Percentiles rank a stretch among this genome's conserved stretches.
Evolutionary conservation across 768 basidiomycete genomes (phyloP).

Genomic region (Agaricus blazei): DNA sequence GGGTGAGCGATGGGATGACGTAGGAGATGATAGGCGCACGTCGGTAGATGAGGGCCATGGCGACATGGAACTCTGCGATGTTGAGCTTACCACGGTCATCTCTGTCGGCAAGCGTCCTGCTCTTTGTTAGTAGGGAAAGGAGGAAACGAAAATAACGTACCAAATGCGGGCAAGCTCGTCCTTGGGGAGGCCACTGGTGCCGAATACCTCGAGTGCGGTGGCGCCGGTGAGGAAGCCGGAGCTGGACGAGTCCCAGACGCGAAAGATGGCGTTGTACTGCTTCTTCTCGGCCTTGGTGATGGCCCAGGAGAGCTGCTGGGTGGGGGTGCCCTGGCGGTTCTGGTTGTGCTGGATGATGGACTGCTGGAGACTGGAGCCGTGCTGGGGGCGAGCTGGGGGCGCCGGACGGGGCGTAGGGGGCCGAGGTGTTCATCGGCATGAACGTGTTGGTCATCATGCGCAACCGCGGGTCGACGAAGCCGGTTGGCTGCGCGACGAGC

Average conservation of each 20-base stretch:
- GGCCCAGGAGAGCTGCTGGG: slow-evolving; percentile 80
- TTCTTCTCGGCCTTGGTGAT: slow-evolving; percentile 90
- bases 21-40: slow-evolving; percentile 49
- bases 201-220: slow-evolving; percentile 89
- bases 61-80: slow-evolving; percentile 94
- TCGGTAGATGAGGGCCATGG: slow-evolving; percentile 97
- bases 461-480: slow-evolving; percentile 77
- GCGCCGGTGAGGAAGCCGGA: slow-evolving; percentile 84
- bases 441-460: slow-evolving; percentile 90
- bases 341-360: slow-evolving; percentile 87
- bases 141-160: slow-evolving; percentile 40
- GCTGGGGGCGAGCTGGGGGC: slow-evolving; percentile 61
- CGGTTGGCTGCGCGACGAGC: slow-evolving; percentile 72
- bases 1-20: slow-evolving; percentile 1
- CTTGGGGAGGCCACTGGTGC: slow-evolving; percentile 82
- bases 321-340: slow-evolving; percentile 55
- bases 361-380: slow-evolving; percentile 68
- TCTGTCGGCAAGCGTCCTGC: slow-evolving; percentile 86
- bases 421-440: slow-evolving; percentile 70
- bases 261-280: slow-evolving; percentile 93
- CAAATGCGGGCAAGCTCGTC: slow-evolving; percentile 93
- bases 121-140: not conserved
- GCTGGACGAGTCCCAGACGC: slow-evolving; percentile 85
- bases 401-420: slow-evolving; percentile 55
- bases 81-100: slow-evolving; percentile 96